Evolutionary conservation across 768 basidiomycete species (phyloP), one percentile per base, ranked within the genome.

Genomic region (Hericium coralloides): DNA sequence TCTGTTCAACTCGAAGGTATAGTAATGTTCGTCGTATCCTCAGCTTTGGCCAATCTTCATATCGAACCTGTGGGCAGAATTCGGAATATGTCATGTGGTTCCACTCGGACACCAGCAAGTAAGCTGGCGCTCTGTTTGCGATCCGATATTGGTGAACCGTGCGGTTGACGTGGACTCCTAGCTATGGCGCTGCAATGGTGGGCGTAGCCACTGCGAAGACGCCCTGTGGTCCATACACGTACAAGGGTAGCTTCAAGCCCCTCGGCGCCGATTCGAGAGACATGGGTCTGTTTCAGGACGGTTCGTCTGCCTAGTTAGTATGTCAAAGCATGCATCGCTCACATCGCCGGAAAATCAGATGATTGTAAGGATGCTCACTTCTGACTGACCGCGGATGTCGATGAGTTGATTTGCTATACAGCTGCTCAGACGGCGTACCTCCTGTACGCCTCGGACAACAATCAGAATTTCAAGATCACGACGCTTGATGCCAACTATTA

Each of bases 11-110:
- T 68, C 72, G 63, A 73, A 71, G 63, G 81, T 80, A 41, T 15
- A 67, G 57, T 12, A 0, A 17, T 36, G 26, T 55, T 31, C 8
- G 2, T 31, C 31, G 7, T 31, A 8, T 5, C 1, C 26, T 9
- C 31, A 31, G 31, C 31, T 31, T 9, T 31, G 0, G 7, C 31
- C 7, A 2, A 31, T 6, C 41, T 31, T 22, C 17, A 38, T 12
- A 25, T 20, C n/a, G 15, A 12, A 37, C 9, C 25, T 47, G 22
- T 3, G 8, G 18, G 20, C 52, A 84, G 81, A 83, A 78, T 61
- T 71, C 72, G 7, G 79, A 83, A 72, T 83, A 83, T 64, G 83
- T 84, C 20, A 82, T 85, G 82, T 85, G 83, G 83, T 85, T 85
- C 72, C 83, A 85, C 66, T 82, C 80, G 9, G 83, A 85, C 62